These are phyloP conservation scores for Auriculariales sp. DNA, from an alignment of 768 basidiomycete genomes.

Conservation along the genomic window DNA sequence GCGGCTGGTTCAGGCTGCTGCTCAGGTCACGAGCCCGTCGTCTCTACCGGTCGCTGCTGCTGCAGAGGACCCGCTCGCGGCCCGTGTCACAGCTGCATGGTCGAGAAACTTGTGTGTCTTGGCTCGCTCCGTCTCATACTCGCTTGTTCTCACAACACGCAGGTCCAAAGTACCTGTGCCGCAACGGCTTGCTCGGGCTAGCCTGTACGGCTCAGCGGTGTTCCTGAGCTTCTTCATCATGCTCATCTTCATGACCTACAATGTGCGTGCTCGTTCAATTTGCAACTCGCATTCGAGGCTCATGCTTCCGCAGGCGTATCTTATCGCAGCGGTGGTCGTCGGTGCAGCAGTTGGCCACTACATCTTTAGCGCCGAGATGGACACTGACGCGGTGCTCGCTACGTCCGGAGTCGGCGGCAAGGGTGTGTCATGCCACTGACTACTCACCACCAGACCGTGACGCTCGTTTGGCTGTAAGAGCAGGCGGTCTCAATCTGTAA, in stretches of 20 bases:
- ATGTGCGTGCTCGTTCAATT: conserved; percentile 34
- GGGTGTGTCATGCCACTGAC: conserved; percentile 68
- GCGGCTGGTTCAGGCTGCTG: no score
- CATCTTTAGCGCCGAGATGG: conserved; percentile 52
- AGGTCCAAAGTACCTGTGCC: conserved; percentile 7
- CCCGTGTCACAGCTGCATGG: no score
- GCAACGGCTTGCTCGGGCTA: conserved; percentile 31
- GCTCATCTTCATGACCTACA: conserved; percentile 96
- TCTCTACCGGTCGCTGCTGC: no score
- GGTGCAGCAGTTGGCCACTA: conserved; percentile 80
- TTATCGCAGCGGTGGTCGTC: conserved; percentile 65
- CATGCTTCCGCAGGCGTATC: conserved; percentile 49
- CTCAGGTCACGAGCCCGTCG: no score
- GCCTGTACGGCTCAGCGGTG: conserved; percentile 56
- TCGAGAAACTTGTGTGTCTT: no score
- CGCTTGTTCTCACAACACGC: no score
- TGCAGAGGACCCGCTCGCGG: no score
- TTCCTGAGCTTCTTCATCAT: conserved; percentile 83
- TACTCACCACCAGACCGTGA: no score
- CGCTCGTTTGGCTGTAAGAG: no score
- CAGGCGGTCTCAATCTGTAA: no score
- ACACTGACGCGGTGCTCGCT: conserved; percentile 42
- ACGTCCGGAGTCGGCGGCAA: conserved; percentile 28
- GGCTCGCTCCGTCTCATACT: no score
- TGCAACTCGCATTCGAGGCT: neutral